phyloP scores from a whole-genome alignment of 495 filamentous ascomycete genomes.

The Penicillium lagena region DNA sequence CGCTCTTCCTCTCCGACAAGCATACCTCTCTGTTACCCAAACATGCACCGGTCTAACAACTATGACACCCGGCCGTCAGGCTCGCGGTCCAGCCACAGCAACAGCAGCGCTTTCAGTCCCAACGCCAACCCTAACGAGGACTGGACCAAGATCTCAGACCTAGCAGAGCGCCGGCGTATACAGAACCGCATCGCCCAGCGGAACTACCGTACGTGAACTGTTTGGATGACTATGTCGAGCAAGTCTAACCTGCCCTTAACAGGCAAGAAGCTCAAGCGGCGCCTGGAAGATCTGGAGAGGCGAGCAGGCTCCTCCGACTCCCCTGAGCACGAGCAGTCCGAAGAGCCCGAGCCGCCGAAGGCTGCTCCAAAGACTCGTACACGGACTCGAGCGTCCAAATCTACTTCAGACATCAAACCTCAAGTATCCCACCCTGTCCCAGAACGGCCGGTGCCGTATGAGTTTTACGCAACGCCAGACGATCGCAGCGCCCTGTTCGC shows the following conservation, averaged over 20 bases:
- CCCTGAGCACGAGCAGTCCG: conserved; percentile 53
- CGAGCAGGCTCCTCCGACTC: conserved; percentile 77
- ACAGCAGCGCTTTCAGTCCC: conserved; percentile 93
- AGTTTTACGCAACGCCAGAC: conserved; percentile 37
- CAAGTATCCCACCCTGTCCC: conserved; percentile 19
- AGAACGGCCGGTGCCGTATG: conserved; percentile 23
- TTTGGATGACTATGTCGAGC: neutral
- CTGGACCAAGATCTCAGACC: conserved; percentile 98
- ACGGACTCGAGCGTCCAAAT: conserved; percentile 39
- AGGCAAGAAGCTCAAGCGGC: conserved; percentile 99
- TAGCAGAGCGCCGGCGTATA: conserved; percentile 88
- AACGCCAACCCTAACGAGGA: conserved; percentile 96
- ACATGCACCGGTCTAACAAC: conserved; percentile 33
- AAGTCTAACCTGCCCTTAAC: conserved; percentile 2
- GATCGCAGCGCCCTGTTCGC: conserved; percentile 49
- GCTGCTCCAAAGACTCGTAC: conserved; percentile 40
- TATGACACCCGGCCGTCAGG: conserved; percentile 25
- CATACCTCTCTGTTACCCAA: neutral
- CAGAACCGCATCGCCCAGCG: conserved; percentile 97
- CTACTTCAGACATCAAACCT: conserved; percentile 31
- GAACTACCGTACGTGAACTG: conserved; percentile 80
- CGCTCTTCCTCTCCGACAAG: conserved; percentile 1
- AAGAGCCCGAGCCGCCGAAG: conserved; percentile 42
- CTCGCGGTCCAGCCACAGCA: conserved; percentile 61
- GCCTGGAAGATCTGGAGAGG: conserved; percentile 92